Evolutionary conservation across 1,284 basidiomycete genomes (phyloP), one percentile per base, ranked within the genome.

Genomic region (Cutaneotrichosporon daszewskae): DNA sequence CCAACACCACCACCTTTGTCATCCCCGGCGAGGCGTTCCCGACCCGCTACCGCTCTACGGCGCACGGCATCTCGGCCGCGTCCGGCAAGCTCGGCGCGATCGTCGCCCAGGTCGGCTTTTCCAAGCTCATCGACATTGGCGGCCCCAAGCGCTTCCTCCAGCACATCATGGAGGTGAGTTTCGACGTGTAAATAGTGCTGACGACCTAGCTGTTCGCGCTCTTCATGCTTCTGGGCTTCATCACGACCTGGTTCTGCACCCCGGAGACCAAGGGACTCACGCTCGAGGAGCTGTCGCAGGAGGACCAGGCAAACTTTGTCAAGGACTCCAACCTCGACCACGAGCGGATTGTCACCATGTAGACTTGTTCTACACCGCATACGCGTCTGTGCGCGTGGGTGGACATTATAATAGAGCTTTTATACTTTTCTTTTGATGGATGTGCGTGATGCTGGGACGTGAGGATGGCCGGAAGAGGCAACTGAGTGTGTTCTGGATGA

Each of bases 11-110:
- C 0, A 90, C 86, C 3, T 90, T 79, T 58, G 64, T 89, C 55
- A 75, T 90, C 26, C 87, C 88, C 8, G 85, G 84, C 44, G 86
- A 91, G 68, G 79, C 76, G 22, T 91, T 89, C 81, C 87, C 87
- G 2, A 90, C 87, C 3, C 81, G 87, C 34, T 87, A 87, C 72
- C 78, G 86, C 38, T 84, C 84, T 0, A 87, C 85, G 5, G 83
- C 79, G 3, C 85, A 89, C 68, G 87, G 87, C 68, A 87, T 91
- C 64, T 84, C 82, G 16, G 87, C 87, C 16, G 86, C 84, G 4
- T 80, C 78, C 20, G 85, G 85, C 40, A 90, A 89, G 70, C 75
- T 87, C 38, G 87, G 87, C 32, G 87, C 87, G 40, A 84, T 91
- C 63, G 70, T 89, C 36, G 82, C 85, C 4, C 85, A 88, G 69